Evolutionary conservation across 2,329 filamentous ascomycete genomes (phyloP).

Genomic region (Talaromyces funiculosus): DNA sequence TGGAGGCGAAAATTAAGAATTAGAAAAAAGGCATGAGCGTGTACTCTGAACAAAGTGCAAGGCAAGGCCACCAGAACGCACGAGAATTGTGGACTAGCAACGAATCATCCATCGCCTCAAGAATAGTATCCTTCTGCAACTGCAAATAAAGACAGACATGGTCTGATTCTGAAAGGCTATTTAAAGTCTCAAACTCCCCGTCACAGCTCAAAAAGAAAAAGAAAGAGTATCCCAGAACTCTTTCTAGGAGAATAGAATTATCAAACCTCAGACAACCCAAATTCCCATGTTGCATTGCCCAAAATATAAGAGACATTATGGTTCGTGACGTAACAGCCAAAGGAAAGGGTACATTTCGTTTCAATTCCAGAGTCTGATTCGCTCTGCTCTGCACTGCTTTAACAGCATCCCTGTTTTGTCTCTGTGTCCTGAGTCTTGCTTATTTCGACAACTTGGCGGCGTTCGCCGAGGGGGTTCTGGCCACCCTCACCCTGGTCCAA

Average conservation of each 20-base stretch:
- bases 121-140: not conserved
- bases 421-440: constrained; percentile 78
- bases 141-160: not conserved
- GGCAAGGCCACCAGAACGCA: not conserved
- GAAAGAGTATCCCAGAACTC: not conserved
- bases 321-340: constrained; percentile 33
- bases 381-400: constrained; percentile 17
- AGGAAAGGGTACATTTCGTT: constrained; percentile 19
- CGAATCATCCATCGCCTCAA: not conserved
- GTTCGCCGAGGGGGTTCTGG: constrained; percentile 72
- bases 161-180: not conserved
- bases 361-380: constrained; percentile 14
- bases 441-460: constrained; percentile 74
- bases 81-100: not conserved
- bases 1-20: not conserved
- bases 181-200: not conserved
- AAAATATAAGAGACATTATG: constrained; percentile 31
- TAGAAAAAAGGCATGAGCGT: not conserved
- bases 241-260: not conserved
- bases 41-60: not conserved
- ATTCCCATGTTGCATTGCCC: constrained; percentile 21
- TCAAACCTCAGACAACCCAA: constrained; percentile 2
- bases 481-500: constrained; percentile 81
- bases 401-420: constrained; percentile 55
- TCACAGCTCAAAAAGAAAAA: not conserved